A percentile compares a stretch with the other conserved stretches of the same genome.
These are phyloP conservation scores for Penicillium paxilli DNA, from an alignment of 495 filamentous ascomycete genomes.

Conservation along the genomic window DNA sequence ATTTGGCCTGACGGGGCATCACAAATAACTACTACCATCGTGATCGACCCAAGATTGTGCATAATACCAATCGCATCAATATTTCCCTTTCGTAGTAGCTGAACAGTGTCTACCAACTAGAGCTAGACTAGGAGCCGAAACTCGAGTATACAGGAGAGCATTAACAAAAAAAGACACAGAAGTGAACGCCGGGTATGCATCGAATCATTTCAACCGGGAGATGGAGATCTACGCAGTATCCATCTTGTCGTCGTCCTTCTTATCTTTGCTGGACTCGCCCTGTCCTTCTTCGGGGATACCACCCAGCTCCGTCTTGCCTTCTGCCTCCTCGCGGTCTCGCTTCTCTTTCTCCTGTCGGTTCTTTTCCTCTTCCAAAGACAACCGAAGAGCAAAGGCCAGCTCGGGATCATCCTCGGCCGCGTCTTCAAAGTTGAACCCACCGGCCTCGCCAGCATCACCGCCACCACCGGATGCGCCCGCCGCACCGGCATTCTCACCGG, in stretches of 20 bases:
- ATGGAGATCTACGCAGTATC: constrained; percentile 41
- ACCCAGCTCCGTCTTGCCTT: constrained; percentile 68
- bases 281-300: constrained; percentile 82
- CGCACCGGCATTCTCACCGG: constrained; percentile 64
- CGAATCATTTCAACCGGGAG: constrained; percentile 23
- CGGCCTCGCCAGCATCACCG: constrained; percentile 64
- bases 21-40: neutral
- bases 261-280: constrained; percentile 66
- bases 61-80: constrained; percentile 27
- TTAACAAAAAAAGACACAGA: constrained; percentile 21
- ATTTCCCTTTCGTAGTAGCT: constrained; percentile 12
- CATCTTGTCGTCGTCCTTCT: constrained; percentile 83
- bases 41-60: constrained; percentile 13
- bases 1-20: neutral
- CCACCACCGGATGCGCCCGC: constrained; percentile 43
- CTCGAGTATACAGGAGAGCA: constrained; percentile 30
- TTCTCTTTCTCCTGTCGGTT: constrained; percentile 83
- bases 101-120: neutral
- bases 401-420: constrained; percentile 79
- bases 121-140: constrained; percentile 11
- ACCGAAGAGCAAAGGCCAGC: constrained; percentile 88
- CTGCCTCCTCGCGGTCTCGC: constrained; percentile 71
- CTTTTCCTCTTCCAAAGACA: constrained; percentile 98
- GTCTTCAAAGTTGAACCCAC: constrained; percentile 60
- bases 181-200: constrained; percentile 50